These are phyloP conservation scores for Scalesia atractyloides DNA, from an alignment of 129 eudicot genomes.

Conservation along the genomic window DNA sequence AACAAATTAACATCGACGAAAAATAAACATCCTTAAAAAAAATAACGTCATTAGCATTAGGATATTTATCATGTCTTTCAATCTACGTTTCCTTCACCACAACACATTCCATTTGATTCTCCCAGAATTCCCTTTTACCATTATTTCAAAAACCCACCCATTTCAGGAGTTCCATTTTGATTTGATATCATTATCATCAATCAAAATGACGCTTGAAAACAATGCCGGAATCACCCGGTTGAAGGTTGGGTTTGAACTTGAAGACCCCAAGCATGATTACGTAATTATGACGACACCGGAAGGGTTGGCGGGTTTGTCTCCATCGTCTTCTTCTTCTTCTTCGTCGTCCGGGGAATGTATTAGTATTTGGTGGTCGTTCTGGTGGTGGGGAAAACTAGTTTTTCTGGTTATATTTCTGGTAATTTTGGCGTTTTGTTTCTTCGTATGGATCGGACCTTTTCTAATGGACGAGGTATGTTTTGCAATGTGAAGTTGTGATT, in stretches of 20 bases:
- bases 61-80: neutral
- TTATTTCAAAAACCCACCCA: constrained; percentile 19
- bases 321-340: constrained; percentile 7
- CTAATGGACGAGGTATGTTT: constrained; percentile 65
- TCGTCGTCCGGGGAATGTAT: constrained; percentile 13
- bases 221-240: constrained; percentile 26
- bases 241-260: constrained; percentile 44
- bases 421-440: constrained; percentile 58
- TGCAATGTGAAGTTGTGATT: neutral
- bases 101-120: neutral
- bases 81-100: constrained; percentile 27
- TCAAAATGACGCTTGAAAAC: constrained; percentile 37
- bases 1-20: no score
- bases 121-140: neutral
- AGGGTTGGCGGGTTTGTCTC: constrained; percentile 10
- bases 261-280: constrained; percentile 52
- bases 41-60: no score
- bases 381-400: constrained; percentile 87
- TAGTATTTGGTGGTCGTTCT: constrained; percentile 52
- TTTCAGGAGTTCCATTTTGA: neutral
- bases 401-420: constrained; percentile 53
- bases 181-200: neutral
- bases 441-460: constrained; percentile 78
- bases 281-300: constrained; percentile 44
- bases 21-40: no score